Evolutionary conservation across 257 asterid genomes (phyloP), one percentile per base, ranked within the genome.

Genomic region (Ilex asprella): DNA sequence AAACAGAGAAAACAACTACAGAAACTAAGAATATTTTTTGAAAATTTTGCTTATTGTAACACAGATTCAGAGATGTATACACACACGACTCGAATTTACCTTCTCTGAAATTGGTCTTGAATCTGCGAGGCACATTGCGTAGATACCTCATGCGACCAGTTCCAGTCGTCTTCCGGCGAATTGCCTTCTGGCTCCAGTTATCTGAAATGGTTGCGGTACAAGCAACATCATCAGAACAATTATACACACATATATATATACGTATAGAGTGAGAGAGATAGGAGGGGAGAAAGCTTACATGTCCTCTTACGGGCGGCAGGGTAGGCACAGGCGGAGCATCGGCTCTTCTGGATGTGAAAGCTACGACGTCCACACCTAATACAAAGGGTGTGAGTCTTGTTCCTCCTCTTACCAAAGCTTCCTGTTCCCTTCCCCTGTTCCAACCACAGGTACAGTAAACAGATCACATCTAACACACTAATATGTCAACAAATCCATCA

Each of bases 61-160:
- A 16, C 11, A 1, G 12, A 52, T 16, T 21, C 27, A 21, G 27
- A 21, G 27, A 21, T 21, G 27, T 21, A 0, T 21, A 21, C 27
- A 21, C 27, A 21, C 27, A 21, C 27, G 27, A 21, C 27, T 0
- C 27, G 27, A 21, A 21, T 21, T 12, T 58, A 84, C 93, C 93
- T 78, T 85, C 93, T 82, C 93, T 85, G 63, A 85, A 85, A 73
- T 76, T 76, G 70, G 89, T 85, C 80, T 85, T 85, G 84, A 85
- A 85, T 75, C 93, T 76, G 71, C 93, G 85, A 54, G 89, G 81
- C 44, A 85, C 85, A 11, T 85, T 32, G 65, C 93, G 89, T 39
- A 82, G 87, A 50, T 85, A 85, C 85, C 93, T 82, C 93, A 82
- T 85, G 39, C 89, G 89, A 10, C 89, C 93, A 43, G 87, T 80